Percentiles rank a stretch among this genome's conserved stretches.
These are phyloP conservation scores for Aspergillus taichungensis DNA, from an alignment of 495 filamentous ascomycete genomes.

Conservation along the genomic window DNA sequence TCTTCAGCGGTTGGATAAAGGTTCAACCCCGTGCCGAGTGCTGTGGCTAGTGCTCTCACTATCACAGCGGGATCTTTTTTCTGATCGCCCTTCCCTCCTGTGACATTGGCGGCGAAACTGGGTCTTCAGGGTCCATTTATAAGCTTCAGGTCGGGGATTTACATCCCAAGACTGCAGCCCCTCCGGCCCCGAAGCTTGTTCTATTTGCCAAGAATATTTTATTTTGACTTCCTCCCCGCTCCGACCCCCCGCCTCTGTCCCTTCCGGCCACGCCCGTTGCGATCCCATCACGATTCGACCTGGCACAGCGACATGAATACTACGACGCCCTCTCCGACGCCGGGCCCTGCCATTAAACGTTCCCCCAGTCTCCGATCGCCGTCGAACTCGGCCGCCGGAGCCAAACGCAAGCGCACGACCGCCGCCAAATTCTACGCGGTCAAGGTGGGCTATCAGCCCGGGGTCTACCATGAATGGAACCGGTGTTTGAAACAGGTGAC, in stretches of 20 bases:
- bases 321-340: conserved; percentile 33
- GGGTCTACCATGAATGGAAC: conserved; percentile 77
- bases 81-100: not conserved
- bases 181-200: conserved; percentile 3
- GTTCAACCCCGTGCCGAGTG: too few relatives aligned
- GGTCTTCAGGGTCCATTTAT: conserved; percentile 22
- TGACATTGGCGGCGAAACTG: conserved; percentile 19
- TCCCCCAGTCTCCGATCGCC: conserved; percentile 20
- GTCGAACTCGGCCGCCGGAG: conserved; percentile 37
- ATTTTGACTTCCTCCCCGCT: not conserved
- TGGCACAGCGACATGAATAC: conserved; percentile 19
- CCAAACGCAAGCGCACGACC: conserved; percentile 55
- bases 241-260: not conserved
- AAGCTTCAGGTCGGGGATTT: conserved; percentile 20
- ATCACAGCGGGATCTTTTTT: conserved; percentile 7
- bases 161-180: conserved; percentile 12
- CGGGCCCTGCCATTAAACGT: conserved; percentile 22
- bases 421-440: conserved; percentile 82
- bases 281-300: not conserved
- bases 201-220: conserved; percentile 1
- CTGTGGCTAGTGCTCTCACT: too few relatives aligned
- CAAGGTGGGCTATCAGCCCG: conserved; percentile 63
- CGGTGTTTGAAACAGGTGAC: conserved; percentile 75
- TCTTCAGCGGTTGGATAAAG: too few relatives aligned
- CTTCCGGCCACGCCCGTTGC: not conserved